Evolutionary conservation across 1,284 basidiomycete species (phyloP).

Genomic region (Gastroboletus turbinatus): DNA sequence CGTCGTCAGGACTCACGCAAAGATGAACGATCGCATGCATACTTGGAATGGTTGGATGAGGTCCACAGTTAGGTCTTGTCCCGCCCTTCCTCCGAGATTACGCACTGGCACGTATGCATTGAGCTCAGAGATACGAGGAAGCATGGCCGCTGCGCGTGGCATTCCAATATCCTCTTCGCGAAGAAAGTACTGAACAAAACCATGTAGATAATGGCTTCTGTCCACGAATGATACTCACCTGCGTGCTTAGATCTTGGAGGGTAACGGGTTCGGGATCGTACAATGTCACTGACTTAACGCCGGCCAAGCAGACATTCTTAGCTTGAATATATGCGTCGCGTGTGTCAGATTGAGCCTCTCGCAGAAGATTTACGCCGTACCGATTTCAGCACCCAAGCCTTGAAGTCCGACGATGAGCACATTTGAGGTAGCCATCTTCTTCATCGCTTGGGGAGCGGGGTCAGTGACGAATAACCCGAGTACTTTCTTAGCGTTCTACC

Average conservation of each 20-base stretch:
- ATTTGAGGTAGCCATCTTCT: conserved; percentile 97
- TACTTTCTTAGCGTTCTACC: conserved; percentile 46
- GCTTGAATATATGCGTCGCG: conserved; percentile 49
- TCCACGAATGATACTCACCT: conserved; percentile 50
- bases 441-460: conserved; percentile 74
- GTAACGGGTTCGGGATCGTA: conserved; percentile 91
- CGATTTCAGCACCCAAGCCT: conserved; percentile 96
- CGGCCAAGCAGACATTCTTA: conserved; percentile 94
- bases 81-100: conserved; percentile 65
- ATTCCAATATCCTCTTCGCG: conserved; percentile 87
- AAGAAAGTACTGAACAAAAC: conserved; percentile 81
- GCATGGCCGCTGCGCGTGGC: conserved; percentile 82
- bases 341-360: conserved; percentile 10
- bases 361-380: conserved; percentile 43
- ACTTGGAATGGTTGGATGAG: conserved; percentile 88
- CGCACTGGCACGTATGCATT: conserved; percentile 96
- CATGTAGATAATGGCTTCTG: conserved; percentile 1
- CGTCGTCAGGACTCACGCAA: not conserved
- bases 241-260: conserved; percentile 89
- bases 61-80: conserved; percentile 77
- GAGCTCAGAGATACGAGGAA: conserved; percentile 90
- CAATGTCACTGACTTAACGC: conserved; percentile 96
- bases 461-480: conserved; percentile 7
- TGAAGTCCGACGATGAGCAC: conserved; percentile 93
- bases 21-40: conserved; percentile 21